Evolutionary conservation across 345 rosid species (phyloP), one percentile per base, ranked within the genome.

Genomic region (Eucalyptus melliodora): DNA sequence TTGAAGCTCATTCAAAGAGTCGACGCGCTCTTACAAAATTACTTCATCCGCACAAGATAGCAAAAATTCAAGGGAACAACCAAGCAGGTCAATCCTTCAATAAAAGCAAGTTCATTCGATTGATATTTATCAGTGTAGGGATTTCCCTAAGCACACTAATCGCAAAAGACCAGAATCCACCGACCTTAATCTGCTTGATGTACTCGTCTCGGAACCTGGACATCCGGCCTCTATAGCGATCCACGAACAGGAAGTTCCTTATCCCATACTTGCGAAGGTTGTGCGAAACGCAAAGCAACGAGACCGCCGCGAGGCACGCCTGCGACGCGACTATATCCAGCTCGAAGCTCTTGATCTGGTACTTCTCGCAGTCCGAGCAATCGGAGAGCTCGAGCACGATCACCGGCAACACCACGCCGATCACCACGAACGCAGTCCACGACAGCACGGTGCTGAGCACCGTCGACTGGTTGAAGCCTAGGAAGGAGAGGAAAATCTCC

Each of bases 181-280:
- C 88, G 50, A 97, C 99, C 97, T 87, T 91, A 88, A 97, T 95
- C 91, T 96, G 97, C 44, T 91, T 92, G 88, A 95, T 88, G 47
- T 97, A 97, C 86, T 62, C 94, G 86, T 89, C 90, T 50, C 92
- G 72, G 88, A 96, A 92, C 11, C 94, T 94, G 13, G 90, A 92
- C 94, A 92, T 91, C 49, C 92, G 95, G 16, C 96, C 96, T 83
- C 93, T 90, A 53, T 89, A 93, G 17, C 96, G 95, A 92, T 96
- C 99, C 49, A 96, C 97, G 27, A 97, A 96, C 50, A 97, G 91
- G 86, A 97, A 96, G 93, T 92, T 96, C 86, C 95, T 89, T 53
- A 95, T 90, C 87, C 98, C 96, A 89, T 96, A 94, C 92, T 97
- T 96, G n/a, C 99, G 91, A 50, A 97, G 91, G 91, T 96, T 96